These are phyloP conservation scores for Haplosporangium sp. DNA, from an alignment of 371 early-diverging fungal species.

Conservation along the genomic window DNA sequence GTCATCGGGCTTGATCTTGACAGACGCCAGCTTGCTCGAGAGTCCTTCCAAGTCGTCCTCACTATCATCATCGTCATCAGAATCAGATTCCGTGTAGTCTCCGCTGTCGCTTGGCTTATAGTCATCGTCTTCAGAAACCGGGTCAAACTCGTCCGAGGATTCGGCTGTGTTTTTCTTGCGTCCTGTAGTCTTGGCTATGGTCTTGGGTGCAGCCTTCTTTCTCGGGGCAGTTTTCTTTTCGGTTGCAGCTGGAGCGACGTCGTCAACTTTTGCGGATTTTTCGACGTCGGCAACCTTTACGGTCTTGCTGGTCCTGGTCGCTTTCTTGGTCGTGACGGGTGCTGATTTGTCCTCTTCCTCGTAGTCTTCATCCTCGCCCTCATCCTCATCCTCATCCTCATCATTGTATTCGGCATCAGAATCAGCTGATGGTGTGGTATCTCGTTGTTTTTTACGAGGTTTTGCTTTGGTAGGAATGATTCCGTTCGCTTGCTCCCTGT, in stretches of 20 bases:
- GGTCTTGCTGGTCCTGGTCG: slow-evolving; percentile 19
- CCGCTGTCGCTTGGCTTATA: slow-evolving; percentile 19
- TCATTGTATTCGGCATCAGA: slow-evolving; percentile 26
- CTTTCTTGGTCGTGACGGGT: neutral
- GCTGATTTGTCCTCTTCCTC: neutral
- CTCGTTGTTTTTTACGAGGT: slow-evolving; percentile 11
- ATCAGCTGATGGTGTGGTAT: slow-evolving; percentile 13
- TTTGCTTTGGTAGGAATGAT: no score
- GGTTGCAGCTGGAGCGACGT: slow-evolving; percentile 1
- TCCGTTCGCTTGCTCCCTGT: slow-evolving; percentile 36
- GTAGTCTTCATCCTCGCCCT: no score
- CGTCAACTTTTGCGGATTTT: slow-evolving; percentile 3
- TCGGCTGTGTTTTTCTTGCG: slow-evolving; percentile 18
- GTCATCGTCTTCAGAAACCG: slow-evolving; percentile 20
- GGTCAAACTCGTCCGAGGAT: slow-evolving; percentile 43
- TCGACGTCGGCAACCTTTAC: slow-evolving; percentile 5
- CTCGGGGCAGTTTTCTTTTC: slow-evolving; percentile 16
- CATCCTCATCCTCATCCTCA: no score
- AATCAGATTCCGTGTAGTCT: slow-evolving; percentile 10
- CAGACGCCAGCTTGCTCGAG: slow-evolving; percentile 36
- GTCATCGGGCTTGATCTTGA: slow-evolving; percentile 40
- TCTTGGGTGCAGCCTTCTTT: neutral
- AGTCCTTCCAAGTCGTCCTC: slow-evolving; percentile 31
- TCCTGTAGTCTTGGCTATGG: slow-evolving; percentile 6
- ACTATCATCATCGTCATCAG: slow-evolving; percentile 18